Evolutionary conservation across 2,329 filamentous ascomycete genomes (phyloP).

Genomic region (Alternaria ethzedia): DNA sequence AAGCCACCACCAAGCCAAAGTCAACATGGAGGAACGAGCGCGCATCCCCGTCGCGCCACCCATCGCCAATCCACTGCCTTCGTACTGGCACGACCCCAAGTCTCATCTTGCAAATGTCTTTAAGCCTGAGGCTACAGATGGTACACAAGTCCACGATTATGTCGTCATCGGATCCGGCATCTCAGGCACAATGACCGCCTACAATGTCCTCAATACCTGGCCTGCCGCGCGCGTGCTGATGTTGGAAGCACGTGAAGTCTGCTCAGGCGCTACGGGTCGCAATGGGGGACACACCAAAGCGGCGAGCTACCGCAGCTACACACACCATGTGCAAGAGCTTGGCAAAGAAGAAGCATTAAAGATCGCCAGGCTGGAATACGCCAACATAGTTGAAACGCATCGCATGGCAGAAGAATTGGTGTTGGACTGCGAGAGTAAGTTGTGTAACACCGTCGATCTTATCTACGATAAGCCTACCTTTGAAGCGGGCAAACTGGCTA

Average conservation of each 20-base stretch:
- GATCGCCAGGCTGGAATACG: slow-evolving; percentile 50
- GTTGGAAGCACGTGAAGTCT: slow-evolving; percentile 49
- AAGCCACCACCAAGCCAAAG: neutral
- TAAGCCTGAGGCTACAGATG: slow-evolving; percentile 30
- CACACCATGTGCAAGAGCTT: slow-evolving; percentile 53
- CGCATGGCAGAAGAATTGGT: slow-evolving; percentile 57
- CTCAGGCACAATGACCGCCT: slow-evolving; percentile 48
- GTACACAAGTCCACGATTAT: slow-evolving; percentile 40
- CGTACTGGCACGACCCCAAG: slow-evolving; percentile 52
- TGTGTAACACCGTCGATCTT: slow-evolving; percentile 64
- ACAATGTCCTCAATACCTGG: slow-evolving; percentile 37
- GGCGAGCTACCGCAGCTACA: slow-evolving; percentile 60
- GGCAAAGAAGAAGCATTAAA: slow-evolving; percentile 58
- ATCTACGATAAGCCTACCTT: slow-evolving; percentile 57
- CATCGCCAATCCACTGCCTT: slow-evolving; percentile 41
- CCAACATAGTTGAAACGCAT: slow-evolving; percentile 62
- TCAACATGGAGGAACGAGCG: slow-evolving; percentile 36
- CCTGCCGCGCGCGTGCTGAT: slow-evolving; percentile 39
- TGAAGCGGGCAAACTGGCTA: slow-evolving; percentile 32
- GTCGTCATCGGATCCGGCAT: slow-evolving; percentile 51
- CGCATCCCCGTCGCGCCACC: slow-evolving; percentile 43
- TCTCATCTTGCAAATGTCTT: slow-evolving; percentile 44
- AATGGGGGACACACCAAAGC: slow-evolving; percentile 59
- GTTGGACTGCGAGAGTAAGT: slow-evolving; percentile 54
- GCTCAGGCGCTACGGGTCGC: slow-evolving; percentile 51